Evolutionary conservation across 352 stramenopile genomes (phyloP).

Genomic region (Globisporangium nodosum): DNA sequence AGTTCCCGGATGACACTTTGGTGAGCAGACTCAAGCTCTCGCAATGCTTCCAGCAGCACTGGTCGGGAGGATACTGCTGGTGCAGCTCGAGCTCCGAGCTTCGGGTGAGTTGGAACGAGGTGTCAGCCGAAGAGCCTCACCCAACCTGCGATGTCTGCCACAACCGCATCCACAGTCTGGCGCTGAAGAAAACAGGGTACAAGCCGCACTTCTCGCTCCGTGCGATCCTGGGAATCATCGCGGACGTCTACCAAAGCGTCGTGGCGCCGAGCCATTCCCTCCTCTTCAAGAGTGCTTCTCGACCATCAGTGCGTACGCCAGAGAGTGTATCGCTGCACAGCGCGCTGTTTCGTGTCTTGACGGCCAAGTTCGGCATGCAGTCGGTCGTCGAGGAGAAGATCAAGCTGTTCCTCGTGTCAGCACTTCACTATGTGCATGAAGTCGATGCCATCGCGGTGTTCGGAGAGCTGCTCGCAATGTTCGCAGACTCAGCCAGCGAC

Average conservation of each 20-base stretch:
- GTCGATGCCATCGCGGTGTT: conserved; percentile 64
- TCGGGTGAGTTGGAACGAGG: conserved; percentile 21
- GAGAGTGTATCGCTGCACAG: conserved; percentile 34
- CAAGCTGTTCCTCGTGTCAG: conserved; percentile 57
- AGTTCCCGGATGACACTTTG: conserved; percentile 15
- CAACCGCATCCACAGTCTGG: conserved; percentile 28
- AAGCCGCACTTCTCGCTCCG: conserved; percentile 51
- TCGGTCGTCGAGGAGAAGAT: conserved; percentile 50
- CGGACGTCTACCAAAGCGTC: conserved; percentile 48
- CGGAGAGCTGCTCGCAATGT: conserved; percentile 54
- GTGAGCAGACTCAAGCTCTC: conserved; percentile 43
- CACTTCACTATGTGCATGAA: conserved; percentile 42
- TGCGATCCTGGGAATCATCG: conserved; percentile 42
- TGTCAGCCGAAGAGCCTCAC: background rate
- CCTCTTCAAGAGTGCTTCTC: conserved; percentile 37
- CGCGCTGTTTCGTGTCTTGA: conserved; percentile 38
- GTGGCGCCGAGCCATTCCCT: conserved; percentile 25
- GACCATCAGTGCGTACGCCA: background rate
- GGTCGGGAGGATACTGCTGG: conserved; percentile 61
- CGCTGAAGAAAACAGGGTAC: conserved; percentile 23
- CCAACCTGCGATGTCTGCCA: conserved; percentile 19
- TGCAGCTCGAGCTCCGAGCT: conserved; percentile 19
- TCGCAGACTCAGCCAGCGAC: conserved; percentile 18
- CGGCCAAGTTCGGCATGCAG: conserved; percentile 43
- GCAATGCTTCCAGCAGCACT: conserved; percentile 31